A percentile compares a stretch with the other conserved stretches of the same genome.
These are phyloP conservation scores for Hebeloma cylindrosporum DNA, from an alignment of 768 basidiomycete species.

Conservation along the genomic window DNA sequence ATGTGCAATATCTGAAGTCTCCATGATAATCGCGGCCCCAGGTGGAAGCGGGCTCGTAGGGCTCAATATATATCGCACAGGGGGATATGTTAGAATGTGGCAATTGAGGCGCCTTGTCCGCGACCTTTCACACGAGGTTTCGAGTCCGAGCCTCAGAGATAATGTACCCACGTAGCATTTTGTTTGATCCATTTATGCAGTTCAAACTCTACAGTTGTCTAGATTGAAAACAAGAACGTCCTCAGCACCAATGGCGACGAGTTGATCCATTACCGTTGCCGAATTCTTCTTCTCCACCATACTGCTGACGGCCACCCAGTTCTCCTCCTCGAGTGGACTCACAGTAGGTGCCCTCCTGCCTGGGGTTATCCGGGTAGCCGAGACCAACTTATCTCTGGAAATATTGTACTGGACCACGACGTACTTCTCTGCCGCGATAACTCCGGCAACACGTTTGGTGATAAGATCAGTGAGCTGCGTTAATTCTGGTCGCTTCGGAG, in stretches of 20 bases:
- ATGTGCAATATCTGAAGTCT: too few relatives aligned
- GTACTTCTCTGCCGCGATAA: slow-evolving; percentile 84
- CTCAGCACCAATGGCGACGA: slow-evolving; percentile 81
- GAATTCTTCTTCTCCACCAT: slow-evolving; percentile 87
- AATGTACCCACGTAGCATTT: slow-evolving; percentile 7
- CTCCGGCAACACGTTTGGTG: slow-evolving; percentile 86
- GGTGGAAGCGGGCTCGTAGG: too few relatives aligned
- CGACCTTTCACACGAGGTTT: too few relatives aligned
- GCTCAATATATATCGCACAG: too few relatives aligned
- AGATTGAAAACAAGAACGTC: slow-evolving; percentile 89
- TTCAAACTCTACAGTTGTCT: slow-evolving; percentile 89
- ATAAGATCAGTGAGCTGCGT: slow-evolving; percentile 73
- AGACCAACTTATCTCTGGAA: slow-evolving; percentile 55
- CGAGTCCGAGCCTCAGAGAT: too few relatives aligned
- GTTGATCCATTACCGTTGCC: slow-evolving; percentile 86
- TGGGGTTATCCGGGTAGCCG: slow-evolving; percentile 75
- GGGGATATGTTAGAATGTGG: too few relatives aligned
- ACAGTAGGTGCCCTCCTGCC: slow-evolving; percentile 90
- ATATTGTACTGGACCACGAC: slow-evolving; percentile 94
- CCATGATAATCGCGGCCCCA: too few relatives aligned
- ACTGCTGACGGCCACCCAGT: slow-evolving; percentile 89
- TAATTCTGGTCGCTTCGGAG: slow-evolving; percentile 61
- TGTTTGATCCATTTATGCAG: slow-evolving; percentile 6
- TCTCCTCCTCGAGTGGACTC: slow-evolving; percentile 74
- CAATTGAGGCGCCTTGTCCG: too few relatives aligned